These are phyloP conservation scores for Xylaria cubensis DNA, from an alignment of 495 filamentous ascomycete genomes.

Conservation along the genomic window DNA sequence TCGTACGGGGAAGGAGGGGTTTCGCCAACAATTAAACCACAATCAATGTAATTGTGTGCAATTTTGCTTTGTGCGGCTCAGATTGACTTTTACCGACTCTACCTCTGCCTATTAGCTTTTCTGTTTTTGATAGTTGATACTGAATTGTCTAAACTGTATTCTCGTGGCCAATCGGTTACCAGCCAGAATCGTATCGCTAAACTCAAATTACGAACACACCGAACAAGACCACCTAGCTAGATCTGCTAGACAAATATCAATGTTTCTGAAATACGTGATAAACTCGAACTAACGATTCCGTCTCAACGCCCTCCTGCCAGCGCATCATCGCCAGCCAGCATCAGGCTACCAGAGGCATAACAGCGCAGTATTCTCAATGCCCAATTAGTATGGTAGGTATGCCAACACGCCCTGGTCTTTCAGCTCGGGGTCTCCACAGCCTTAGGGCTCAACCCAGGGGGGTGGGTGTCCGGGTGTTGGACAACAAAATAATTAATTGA, in stretches of 20 bases:
- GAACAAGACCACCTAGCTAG: not conserved
- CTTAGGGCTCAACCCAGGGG: conserved; percentile 8
- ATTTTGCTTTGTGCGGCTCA: not conserved
- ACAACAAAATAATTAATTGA: not conserved
- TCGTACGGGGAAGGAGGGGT: not conserved
- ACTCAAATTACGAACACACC: not conserved
- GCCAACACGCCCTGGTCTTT: conserved; percentile 16
- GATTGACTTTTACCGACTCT: not conserved
- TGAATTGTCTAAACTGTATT: not conserved
- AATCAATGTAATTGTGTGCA: not conserved
- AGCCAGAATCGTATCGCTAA: not conserved
- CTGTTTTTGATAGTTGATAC: not conserved
- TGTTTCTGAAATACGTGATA: not conserved
- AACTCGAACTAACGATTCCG: not conserved
- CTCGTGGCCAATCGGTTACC: not conserved
- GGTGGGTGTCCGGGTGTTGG: not conserved
- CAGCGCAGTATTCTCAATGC: not conserved
- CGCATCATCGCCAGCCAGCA: not conserved
- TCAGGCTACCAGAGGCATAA: not conserved
- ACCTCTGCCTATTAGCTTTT: not conserved
- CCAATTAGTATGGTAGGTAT: not conserved
- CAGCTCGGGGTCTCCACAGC: conserved; percentile 21
- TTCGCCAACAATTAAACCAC: not conserved
- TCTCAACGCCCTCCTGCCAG: conserved; percentile 1
- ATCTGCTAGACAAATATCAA: not conserved